Base-by-base conservation (phyloP, 345 rosid species). In the Euphorbia tirucalli region DNA sequence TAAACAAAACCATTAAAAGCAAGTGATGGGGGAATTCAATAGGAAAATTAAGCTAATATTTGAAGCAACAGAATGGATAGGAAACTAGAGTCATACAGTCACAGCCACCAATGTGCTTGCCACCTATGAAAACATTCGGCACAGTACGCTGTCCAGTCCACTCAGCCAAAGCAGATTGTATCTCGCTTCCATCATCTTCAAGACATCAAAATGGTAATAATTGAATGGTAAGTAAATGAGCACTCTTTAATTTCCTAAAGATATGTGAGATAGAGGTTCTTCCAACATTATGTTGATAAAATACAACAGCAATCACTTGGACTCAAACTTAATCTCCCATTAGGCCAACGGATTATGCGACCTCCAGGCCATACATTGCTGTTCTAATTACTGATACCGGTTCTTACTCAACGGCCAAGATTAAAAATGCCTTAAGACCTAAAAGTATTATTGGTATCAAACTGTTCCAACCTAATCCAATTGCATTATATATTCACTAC, bases 41-140 rank as follows among this genome's bases (percentile, higher is more conserved):
- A n/a, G 7, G 25, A 7, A 1, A 30, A 68, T 24, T 8, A 30
- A 16, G 48, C 18, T 19, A 55, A 52, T 39, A 64, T 7, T 32
- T 27, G 35, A 39, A n/a, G 59, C 5, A 16, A 22, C 9, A 54
- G 11, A 52, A 11, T 21, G 24, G 18, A 69, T 39, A 57, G 41
- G 19, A 28, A 61, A 35, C 2, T 1, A 21, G 71, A 61, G 71
- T 15, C 80, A 22, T 83, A 93, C 98, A 0, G 72, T 89, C 92
- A 30, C 93, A 93, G 78, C 97, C 97, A 52, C 98, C 97, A 2
- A 93, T 87, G 84, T 90, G 95, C 11, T 88, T 84, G 57, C 95
- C 93, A 3, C 93, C 90, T 0, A 91, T 85, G 77, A 89, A 92
- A 31, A 89, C 93, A 78, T 82, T 85, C 2, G 93, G 93, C 81